Base-by-base conservation (phyloP, 108 stramenopile genomes). In the Pseudonitzschia delicatissima region DNA sequence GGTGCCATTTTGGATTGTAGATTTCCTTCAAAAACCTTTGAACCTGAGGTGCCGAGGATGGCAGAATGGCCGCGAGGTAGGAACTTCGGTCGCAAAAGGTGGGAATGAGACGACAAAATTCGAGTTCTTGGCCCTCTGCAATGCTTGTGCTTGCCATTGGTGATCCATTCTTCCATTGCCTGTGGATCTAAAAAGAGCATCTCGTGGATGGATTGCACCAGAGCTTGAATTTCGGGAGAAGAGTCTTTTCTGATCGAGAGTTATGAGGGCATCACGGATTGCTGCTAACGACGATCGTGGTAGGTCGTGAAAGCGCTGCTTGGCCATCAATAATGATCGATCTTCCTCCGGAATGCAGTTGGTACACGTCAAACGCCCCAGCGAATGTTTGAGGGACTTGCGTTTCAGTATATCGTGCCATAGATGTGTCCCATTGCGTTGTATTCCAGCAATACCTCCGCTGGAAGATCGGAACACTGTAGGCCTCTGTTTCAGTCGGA, bases 291-390 rank as follows among this genome's bases (percentile, higher is more conserved):
- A 12, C 27, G 25, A 28, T n/a, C 27, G 50, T 51, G 50, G 25
- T 25, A n/a, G n/a, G 27, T 4, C 25, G 50, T 18, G 20, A 8
- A 51, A 51, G 18, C 23, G 18, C 27, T 51, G 50, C 11, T n/a
- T 51, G 50, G 12, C 50, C 50, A 51, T 51, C 50, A 13, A 51
- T 28, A 13, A 51, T 51, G 20, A 51, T 23, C 21, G 50, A 51
- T 51, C 28, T 18, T 5, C 6, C 21, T 13, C 18, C n/a, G 48
- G 48, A 8, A 49, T 37, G 37, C 42, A 44, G n/a, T 42, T 25
- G 26, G 50, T 25, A 25, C 50, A 51, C 12, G 50, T 51, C 27
- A 51, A 11, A 13, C 50, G 50, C 4, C 50, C 50, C 12, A 51
- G 50, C 12, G 23, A 51, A 51, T 51, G 50, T 25, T 26, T 31